Conservation (phyloP, 345 rosid species). For the Brassica nigra region DNA sequence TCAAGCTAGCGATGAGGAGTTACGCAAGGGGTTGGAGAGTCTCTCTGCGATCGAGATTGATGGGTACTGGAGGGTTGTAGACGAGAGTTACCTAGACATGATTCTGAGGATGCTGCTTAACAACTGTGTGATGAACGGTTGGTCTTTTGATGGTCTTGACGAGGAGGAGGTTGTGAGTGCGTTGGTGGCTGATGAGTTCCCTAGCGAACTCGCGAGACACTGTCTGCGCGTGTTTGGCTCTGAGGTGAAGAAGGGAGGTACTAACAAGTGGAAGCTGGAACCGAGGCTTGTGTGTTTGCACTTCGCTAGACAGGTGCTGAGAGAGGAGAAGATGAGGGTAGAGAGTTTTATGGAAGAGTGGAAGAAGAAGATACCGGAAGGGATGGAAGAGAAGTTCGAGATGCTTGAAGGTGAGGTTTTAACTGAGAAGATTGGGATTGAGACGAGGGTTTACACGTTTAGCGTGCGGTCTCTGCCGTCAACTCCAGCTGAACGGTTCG, state of each 20-base stretch:
- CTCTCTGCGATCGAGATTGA: constrained; percentile 80
- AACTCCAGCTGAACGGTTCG: constrained; percentile 73
- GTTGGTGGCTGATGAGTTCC: constrained; percentile 72
- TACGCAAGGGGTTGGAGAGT: constrained; percentile 56
- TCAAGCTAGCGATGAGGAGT: constrained; percentile 85
- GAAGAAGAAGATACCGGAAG: constrained; percentile 64
- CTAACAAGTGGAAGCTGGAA: constrained; percentile 65
- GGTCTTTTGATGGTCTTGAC: constrained; percentile 59
- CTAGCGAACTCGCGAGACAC: constrained; percentile 54
- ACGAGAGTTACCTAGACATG: constrained; percentile 64
- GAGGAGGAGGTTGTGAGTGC: constrained; percentile 61
- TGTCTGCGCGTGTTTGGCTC: constrained; percentile 64
- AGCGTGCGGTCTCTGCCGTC: constrained; percentile 72
- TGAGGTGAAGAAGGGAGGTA: constrained; percentile 38
- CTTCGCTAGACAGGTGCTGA: constrained; percentile 65
- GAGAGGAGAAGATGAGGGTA: constrained; percentile 62
- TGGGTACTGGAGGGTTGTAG: constrained; percentile 84
- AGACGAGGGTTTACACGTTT: constrained; percentile 67
- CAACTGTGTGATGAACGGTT: constrained; percentile 66
- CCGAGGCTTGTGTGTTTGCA: constrained; percentile 72
- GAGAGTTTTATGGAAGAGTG: constrained; percentile 73
- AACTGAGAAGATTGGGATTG: constrained; percentile 77
- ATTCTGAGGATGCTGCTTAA: constrained; percentile 68
- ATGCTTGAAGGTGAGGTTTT: constrained; percentile 92
- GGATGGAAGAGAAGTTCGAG: constrained; percentile 62